A percentile compares a stretch with the other conserved stretches of the same genome.
These are phyloP conservation scores for Colletotrichum spinosum DNA, from an alignment of 2,329 filamentous ascomycete genomes.

Conservation along the genomic window DNA sequence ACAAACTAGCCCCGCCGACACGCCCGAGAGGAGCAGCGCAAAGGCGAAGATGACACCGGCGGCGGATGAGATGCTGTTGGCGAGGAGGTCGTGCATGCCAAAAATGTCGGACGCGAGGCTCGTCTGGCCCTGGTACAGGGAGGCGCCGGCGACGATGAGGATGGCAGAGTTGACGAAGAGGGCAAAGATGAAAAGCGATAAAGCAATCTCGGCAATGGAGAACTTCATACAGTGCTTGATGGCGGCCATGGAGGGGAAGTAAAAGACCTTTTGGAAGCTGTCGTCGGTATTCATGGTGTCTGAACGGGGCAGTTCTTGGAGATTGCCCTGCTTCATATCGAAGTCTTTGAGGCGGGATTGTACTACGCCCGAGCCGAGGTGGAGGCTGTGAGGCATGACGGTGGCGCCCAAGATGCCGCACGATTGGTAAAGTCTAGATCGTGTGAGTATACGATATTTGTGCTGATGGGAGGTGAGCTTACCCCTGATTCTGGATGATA, in stretches of 20 bases:
- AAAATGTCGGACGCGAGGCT: conserved; percentile 82
- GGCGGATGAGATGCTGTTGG: conserved; percentile 74
- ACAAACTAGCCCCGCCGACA: conserved; percentile 86
- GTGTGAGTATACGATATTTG: conserved; percentile 18
- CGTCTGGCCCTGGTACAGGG: conserved; percentile 72
- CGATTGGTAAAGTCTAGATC: conserved; percentile 67
- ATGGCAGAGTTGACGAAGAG: conserved; percentile 88
- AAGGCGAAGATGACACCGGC: conserved; percentile 88
- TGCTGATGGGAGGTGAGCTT: conserved; percentile 28
- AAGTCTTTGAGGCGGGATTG: conserved; percentile 75
- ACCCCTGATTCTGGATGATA: conserved; percentile 68
- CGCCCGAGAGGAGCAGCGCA: conserved; percentile 82
- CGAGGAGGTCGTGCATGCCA: conserved; percentile 80
- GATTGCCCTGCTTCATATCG: conserved; percentile 64
- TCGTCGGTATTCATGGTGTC: conserved; percentile 45
- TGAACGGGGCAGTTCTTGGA: conserved; percentile 47
- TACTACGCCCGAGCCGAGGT: conserved; percentile 76
- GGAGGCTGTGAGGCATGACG: conserved; percentile 79
- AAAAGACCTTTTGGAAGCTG: conserved; percentile 64
- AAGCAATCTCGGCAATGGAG: conserved; percentile 75
- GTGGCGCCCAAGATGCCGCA: conserved; percentile 84
- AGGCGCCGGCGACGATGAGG: conserved; percentile 86
- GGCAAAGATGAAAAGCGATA: conserved; percentile 84
- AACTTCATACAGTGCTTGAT: conserved; percentile 82
- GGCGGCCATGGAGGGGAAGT: conserved; percentile 77